A percentile compares a stretch with the other conserved stretches of the same genome.
These are phyloP conservation scores for Lantana camara DNA, from an alignment of 257 asterid species.

Conservation along the genomic window DNA sequence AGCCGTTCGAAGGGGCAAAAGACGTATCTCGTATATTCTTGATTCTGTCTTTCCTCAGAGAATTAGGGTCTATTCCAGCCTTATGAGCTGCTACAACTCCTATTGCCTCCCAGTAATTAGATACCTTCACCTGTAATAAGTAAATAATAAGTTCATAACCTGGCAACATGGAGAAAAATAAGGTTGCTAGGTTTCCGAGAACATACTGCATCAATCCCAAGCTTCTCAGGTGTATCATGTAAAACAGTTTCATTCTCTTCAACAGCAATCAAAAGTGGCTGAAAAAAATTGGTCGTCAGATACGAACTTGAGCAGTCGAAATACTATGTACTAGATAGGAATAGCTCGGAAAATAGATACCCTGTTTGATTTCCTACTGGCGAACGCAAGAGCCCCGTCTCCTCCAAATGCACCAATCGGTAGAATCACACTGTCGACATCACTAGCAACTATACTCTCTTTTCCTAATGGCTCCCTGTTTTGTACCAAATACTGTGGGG, in stretches of 20 bases:
- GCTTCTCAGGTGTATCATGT: constrained; percentile 70
- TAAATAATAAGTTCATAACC: neutral
- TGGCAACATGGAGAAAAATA: neutral
- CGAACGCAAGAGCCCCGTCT: constrained; percentile 81
- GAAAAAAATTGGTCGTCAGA: constrained; percentile 25
- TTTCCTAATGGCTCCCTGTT: constrained; percentile 35
- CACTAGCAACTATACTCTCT: constrained; percentile 57
- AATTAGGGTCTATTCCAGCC: constrained; percentile 82
- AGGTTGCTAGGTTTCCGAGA: constrained; percentile 15
- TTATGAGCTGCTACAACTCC: constrained; percentile 91
- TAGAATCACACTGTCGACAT: constrained; percentile 87
- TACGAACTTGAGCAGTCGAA: neutral
- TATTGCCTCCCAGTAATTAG: constrained; percentile 95
- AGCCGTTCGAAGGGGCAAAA: constrained; percentile 39
- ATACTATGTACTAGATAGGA: neutral
- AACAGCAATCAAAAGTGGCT: constrained; percentile 83
- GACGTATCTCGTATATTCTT: constrained; percentile 41
- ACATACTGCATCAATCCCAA: constrained; percentile 73
- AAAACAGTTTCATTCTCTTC: constrained; percentile 91
- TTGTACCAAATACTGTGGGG: constrained; percentile 69
- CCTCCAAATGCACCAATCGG: constrained; percentile 90
- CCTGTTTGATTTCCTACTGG: constrained; percentile 46
- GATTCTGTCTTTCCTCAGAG: constrained; percentile 65
- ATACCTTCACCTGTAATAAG: constrained; percentile 62
- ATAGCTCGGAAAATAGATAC: constrained; percentile 33